Evolutionary conservation across 1,139 yeast species (phyloP), one percentile per base, ranked within the genome.

Genomic region (Diutina pseudorugosa): DNA sequence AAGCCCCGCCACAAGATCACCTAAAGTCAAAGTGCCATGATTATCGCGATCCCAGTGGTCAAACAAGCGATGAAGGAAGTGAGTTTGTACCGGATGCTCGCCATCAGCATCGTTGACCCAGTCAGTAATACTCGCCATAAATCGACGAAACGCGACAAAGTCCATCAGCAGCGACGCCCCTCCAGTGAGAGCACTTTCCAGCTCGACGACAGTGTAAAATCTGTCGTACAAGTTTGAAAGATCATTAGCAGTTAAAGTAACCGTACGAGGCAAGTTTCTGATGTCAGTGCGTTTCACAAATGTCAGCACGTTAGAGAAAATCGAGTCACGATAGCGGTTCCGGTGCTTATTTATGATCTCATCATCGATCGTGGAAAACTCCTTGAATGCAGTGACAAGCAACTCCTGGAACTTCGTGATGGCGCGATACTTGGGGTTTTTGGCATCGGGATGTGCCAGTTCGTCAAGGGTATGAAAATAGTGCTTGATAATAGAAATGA

Each of bases 281-380:
- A 93, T 66, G 65, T 93, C 97, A 0, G 98, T 89, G 55, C 96
- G 76, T 65, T 93, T 93, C 47, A 94, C 95, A 70, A 93, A 93
- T 0, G 83, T 75, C 58, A 94, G 95, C 57, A 93, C 89, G 56
- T 93, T 91, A 59, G 80, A 87, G 61, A 87, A 80, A 52, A 93
- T 91, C 42, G 83, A 79, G 60, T 83, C 83, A 65, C 91, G 83
- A 64, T 82, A 84, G 61, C 79, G 85, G 47, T 77, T 72, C 53
- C 98, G 79, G 60, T 83, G 86, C 55, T 77, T 82, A 42, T 75
- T 75, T 51, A 94, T 82, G 65, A 81, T 74, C 1, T 81, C 83
- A 55, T 91, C 96, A 36, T 90, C 83, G 30, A 94, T 78, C 11
- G 80, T 81, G 11, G 86, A 75, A 64, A 94, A 94, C 63, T 94